Conservation (phyloP, 352 stramenopile genomes). For the Phytophthora quininea region DNA sequence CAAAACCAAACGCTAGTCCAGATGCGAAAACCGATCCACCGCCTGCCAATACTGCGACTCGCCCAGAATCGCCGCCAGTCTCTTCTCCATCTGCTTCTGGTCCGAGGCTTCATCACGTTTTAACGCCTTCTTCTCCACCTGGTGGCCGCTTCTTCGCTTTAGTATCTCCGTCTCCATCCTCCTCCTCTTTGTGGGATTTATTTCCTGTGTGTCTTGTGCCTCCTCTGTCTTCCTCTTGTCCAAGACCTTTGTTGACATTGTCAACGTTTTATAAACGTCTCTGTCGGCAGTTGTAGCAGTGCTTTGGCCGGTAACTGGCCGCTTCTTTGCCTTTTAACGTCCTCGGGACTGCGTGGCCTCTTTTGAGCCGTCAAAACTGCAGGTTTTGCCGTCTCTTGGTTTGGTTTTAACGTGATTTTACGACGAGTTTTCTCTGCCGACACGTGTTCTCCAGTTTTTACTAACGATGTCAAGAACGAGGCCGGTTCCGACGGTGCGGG, state of each 20-base stretch:
- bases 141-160: neutral
- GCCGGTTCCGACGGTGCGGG: neutral
- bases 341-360: neutral
- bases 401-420: neutral
- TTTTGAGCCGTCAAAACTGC: neutral
- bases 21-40: constrained; percentile 18
- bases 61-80: neutral
- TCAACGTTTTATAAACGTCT: neutral
- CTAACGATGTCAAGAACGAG: neutral
- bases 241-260: neutral
- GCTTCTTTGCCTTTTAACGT: neutral
- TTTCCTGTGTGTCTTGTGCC: neutral
- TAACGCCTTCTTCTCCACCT: too few relatives aligned
- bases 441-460: neutral
- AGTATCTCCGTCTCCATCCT: neutral
- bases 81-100: neutral
- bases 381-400: neutral
- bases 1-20: constrained; percentile 4
- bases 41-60: neutral
- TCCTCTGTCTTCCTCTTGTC: neutral
- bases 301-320: neutral
- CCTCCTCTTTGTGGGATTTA: constrained; percentile 11
- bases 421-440: neutral
- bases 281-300: neutral
- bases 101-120: too few relatives aligned